Conservation (phyloP, 78 protist genomes). For the Mastigamoeba balamuthi region DNA sequence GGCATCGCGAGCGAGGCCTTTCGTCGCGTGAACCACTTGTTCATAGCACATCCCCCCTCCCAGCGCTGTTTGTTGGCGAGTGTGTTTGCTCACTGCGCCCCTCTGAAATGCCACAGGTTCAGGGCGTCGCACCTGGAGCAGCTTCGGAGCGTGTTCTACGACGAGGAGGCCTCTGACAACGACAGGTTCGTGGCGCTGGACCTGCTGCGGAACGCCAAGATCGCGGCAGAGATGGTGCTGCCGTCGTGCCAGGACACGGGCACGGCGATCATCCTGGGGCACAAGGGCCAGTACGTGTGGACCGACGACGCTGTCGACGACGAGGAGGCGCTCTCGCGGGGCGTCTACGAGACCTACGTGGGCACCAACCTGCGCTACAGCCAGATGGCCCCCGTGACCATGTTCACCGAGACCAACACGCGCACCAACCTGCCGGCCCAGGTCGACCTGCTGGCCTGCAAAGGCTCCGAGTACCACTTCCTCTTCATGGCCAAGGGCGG, state of each 20-base stretch:
- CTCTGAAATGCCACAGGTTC: no score
- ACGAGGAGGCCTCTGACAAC: conserved; percentile 63
- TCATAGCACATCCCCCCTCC: no score
- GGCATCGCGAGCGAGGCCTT: no score
- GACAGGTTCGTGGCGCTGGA: conserved; percentile 74
- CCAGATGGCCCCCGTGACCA: conserved; percentile 70
- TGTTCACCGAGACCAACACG: conserved; percentile 73
- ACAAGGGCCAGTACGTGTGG: conserved; percentile 48
- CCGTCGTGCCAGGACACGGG: conserved; percentile 73
- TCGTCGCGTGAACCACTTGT: no score
- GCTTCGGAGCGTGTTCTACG: conserved; percentile 47
- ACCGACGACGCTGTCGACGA: conserved; percentile 52
- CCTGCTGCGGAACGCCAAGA: conserved; percentile 70
- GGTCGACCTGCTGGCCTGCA: conserved; percentile 56
- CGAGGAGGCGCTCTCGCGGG: conserved; percentile 54
- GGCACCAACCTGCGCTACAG: conserved; percentile 68
- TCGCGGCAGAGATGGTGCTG: conserved; percentile 55
- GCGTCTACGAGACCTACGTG: conserved; percentile 70
- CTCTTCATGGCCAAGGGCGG: conserved; percentile 79
- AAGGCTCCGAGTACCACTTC: conserved; percentile 57
- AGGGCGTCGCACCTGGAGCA: conserved; percentile 30
- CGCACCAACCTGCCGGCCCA: conserved; percentile 81
- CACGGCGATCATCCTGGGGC: conserved; percentile 43
- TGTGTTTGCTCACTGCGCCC: no score
- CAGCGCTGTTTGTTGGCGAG: no score